These are phyloP conservation scores for Leccinum variicolor DNA, from an alignment of 768 basidiomycete species.

Conservation along the genomic window DNA sequence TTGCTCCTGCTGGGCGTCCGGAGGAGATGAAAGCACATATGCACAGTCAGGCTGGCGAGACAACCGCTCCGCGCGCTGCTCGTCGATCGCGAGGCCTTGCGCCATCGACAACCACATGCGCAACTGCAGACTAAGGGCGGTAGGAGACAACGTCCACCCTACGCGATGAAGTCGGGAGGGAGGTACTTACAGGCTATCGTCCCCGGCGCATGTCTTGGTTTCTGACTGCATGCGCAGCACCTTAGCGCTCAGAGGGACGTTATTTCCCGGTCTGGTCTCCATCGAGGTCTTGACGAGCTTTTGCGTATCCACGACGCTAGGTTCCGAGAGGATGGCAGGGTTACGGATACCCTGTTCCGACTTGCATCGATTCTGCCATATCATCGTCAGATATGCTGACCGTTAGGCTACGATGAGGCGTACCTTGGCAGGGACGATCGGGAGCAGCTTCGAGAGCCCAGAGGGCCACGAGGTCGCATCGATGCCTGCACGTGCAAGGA, in stretches of 20 bases:
- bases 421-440: slow-evolving; percentile 5
- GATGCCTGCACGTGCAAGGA: slow-evolving; percentile 41
- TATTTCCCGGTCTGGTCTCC: slow-evolving; percentile 26
- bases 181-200: slow-evolving; percentile 45
- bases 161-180: neutral
- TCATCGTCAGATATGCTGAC: neutral
- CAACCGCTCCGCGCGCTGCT: slow-evolving; percentile 33
- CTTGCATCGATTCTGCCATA: slow-evolving; percentile 10
- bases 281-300: slow-evolving; percentile 39
- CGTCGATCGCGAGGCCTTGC: slow-evolving; percentile 43
- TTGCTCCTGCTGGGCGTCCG: neutral
- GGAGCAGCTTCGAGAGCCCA: slow-evolving; percentile 32
- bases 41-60: slow-evolving; percentile 11
- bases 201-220: slow-evolving; percentile 45
- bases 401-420: neutral
- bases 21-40: slow-evolving; percentile 13
- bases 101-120: slow-evolving; percentile 47
- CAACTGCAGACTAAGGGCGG: slow-evolving; percentile 34
- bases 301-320: slow-evolving; percentile 42
- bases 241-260: slow-evolving; percentile 32
- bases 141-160: neutral
- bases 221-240: slow-evolving; percentile 32
- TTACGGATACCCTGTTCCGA: neutral
- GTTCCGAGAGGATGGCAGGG: slow-evolving; percentile 13
- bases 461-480: slow-evolving; percentile 39